Percentiles rank a stretch among this genome's conserved stretches.
Evolutionary conservation across 352 stramenopile genomes (phyloP).

Genomic region (Blastocystis sp.): DNA sequence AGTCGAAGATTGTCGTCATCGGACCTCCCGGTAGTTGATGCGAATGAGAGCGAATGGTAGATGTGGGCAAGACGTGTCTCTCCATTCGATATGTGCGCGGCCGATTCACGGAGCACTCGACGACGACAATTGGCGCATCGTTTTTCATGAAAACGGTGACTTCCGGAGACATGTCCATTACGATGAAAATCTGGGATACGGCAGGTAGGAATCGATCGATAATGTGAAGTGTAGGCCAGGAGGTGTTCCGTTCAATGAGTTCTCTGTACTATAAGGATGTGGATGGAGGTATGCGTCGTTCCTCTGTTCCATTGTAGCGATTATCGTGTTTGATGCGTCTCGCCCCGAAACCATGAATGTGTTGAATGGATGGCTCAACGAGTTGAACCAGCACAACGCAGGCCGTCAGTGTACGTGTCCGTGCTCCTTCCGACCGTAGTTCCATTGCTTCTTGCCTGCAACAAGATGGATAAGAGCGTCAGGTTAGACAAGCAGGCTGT

Average conservation of each 20-base stretch:
- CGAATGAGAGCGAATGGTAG: not conserved
- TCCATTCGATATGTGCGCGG: slow-evolving; percentile 47
- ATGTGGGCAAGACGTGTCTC: slow-evolving; percentile 51
- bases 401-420: not conserved
- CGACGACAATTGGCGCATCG: slow-evolving; percentile 29
- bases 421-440: not conserved
- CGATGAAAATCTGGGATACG: slow-evolving; percentile 56
- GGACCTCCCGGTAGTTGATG: slow-evolving; percentile 6
- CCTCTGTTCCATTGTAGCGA: not conserved
- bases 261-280: slow-evolving; percentile 55
- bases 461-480: slow-evolving; percentile 17
- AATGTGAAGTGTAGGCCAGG: slow-evolving; percentile 4
- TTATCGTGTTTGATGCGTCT: slow-evolving; percentile 38
- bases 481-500: not conserved
- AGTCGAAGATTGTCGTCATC: slow-evolving; percentile 50
- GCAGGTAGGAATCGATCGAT: not conserved
- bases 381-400: slow-evolving; percentile 23
- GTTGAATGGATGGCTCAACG: slow-evolving; percentile 1
- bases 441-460: slow-evolving; percentile 16
- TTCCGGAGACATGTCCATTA: slow-evolving; percentile 12
- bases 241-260: slow-evolving; percentile 33
- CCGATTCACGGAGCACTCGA: slow-evolving; percentile 2
- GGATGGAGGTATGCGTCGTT: slow-evolving; percentile 15
- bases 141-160: slow-evolving; percentile 56
- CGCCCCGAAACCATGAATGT: slow-evolving; percentile 1